phyloP scores from a whole-genome alignment of 306 rosid species.

The Lithocarpus polystachyus region DNA sequence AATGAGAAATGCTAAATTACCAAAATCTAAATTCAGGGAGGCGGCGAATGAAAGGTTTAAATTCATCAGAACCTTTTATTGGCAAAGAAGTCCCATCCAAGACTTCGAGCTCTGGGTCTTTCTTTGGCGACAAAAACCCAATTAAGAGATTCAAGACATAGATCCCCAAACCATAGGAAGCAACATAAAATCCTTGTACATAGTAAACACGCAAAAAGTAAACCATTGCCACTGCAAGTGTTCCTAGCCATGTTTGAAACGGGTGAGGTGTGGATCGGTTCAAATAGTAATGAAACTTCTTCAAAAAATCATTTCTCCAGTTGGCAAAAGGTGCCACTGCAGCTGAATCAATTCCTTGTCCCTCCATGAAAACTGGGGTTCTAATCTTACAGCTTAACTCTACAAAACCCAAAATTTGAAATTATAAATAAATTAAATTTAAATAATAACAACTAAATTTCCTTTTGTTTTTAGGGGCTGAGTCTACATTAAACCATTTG shows the following conservation, averaged over 20 bases:
- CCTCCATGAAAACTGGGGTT: not conserved
- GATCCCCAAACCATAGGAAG: no score
- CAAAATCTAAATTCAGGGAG: no score
- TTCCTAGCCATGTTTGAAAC: slow-evolving; percentile 34
- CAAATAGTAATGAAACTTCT: not conserved
- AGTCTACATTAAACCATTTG: not conserved
- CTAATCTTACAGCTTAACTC: not conserved
- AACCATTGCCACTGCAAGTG: slow-evolving; percentile 4
- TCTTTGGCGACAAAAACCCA: no score
- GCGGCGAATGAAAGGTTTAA: no score
- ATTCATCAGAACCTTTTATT: no score
- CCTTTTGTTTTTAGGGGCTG: not conserved
- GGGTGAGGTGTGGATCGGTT: slow-evolving; percentile 25
- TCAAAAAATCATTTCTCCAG: not conserved
- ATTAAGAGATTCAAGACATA: no score
- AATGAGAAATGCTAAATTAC: no score
- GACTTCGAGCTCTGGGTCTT: no score
- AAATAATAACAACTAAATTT: not conserved
- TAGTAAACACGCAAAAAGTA: slow-evolving; percentile 7
- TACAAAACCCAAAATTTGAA: not conserved
- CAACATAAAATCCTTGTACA: no score
- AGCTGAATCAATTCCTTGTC: not conserved
- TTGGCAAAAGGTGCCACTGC: not conserved
- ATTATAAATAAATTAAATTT: not conserved
- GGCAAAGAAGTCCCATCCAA: no score